Base-by-base conservation (phyloP, 164 flowering plant species). In the Nymphaea colorata region DNA sequence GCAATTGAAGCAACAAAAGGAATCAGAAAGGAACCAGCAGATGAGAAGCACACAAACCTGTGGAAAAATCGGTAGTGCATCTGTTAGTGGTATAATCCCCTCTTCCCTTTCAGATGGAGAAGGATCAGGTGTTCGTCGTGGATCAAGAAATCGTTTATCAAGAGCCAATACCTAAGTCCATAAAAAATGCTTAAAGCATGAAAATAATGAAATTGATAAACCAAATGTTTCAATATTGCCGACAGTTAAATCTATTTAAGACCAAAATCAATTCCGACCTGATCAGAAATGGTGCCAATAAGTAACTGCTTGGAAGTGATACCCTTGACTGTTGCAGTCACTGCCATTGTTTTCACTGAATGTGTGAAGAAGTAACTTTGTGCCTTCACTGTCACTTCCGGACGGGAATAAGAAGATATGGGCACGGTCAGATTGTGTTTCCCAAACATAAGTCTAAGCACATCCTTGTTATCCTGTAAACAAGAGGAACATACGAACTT, bases 241-340 rank as follows among this genome's bases (percentile, higher is more conserved):
- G 36, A 25, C 1, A 25, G 36, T 25, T 25, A 25, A 25, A 25
- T 25, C 36, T 25, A 0, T 17, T 59, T 55, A 3, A 42, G 61
- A 44, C 17, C 14, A 4, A 64, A 41, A 44, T 59, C 42, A 66
- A 3, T 61, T 59, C 86, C 62, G 42, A 94, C 99, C 98, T 91
- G 99, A 82, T 95, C 97, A 43, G 93, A 90, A 78, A 88, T 79
- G 61, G 99, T 95, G 69, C 98, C 98, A 66, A 95, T 86, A 72
- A 95, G 96, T 69, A 95, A 84, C 79, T 90, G 98, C 86, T 91
- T 92, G 14, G 98, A 88, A 42, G 99, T 95, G 68, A 95, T 90
- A 61, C 99, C 99, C 87, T 88, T 92, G 41, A 96, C 94, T 10
- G 99, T 95, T 62, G 77, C 81, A 45, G 96, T 88, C 57, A 85